phyloP scores from a whole-genome alignment of 495 filamentous ascomycete genomes.

The Neohortaea acidophila region DNA sequence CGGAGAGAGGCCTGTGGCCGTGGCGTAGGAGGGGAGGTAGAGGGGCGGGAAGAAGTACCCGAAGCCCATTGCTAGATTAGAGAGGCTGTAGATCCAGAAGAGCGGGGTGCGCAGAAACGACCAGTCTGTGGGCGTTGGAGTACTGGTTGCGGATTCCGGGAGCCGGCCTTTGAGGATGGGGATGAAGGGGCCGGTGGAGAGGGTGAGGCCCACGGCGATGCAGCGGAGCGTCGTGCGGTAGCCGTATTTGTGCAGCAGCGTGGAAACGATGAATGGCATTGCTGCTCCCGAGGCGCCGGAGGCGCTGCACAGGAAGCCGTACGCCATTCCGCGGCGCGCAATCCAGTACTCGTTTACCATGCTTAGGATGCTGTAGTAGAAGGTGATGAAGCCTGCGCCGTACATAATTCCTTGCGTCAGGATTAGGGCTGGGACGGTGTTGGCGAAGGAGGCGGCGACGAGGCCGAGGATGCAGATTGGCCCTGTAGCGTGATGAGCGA shows the following conservation, averaged over 20 bases:
- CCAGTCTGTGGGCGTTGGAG: constrained; percentile 7
- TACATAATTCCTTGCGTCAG: constrained; percentile 29
- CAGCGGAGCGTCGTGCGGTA: constrained; percentile 6
- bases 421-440: constrained; percentile 21
- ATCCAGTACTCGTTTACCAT: constrained; percentile 14
- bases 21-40: constrained; percentile 26
- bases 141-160: not conserved
- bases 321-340: constrained; percentile 10
- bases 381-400: constrained; percentile 26
- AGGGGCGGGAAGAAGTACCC: constrained; percentile 26
- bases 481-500: no score
- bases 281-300: constrained; percentile 8
- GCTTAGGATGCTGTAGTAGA: constrained; percentile 25
- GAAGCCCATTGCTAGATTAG: constrained; percentile 23
- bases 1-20: constrained; percentile 20
- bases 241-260: constrained; percentile 7
- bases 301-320: constrained; percentile 9
- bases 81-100: constrained; percentile 25
- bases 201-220: constrained; percentile 5
- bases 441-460: constrained; percentile 25
- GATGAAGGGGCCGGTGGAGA: constrained; percentile 7
- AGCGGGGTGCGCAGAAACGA: constrained; percentile 18
- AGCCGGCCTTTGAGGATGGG: constrained; percentile 9
- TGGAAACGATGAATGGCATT: constrained; percentile 2
- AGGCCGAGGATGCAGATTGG: constrained; percentile 16